These are phyloP conservation scores for Xylaria hypoxylon DNA, from an alignment of 2,329 filamentous ascomycete genomes.

Conservation along the genomic window DNA sequence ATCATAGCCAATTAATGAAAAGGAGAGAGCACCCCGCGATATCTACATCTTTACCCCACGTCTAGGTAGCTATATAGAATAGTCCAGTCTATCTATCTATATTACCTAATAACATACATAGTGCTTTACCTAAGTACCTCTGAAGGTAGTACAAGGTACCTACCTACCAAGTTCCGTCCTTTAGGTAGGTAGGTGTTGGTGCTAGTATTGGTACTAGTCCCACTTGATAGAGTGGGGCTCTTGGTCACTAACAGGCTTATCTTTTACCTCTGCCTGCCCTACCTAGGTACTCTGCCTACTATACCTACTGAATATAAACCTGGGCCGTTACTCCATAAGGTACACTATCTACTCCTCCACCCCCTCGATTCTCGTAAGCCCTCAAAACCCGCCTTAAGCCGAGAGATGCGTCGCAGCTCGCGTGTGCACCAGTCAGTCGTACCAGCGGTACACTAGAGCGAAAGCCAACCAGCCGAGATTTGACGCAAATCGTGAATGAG, in stretches of 20 bases:
- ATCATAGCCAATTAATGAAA: too few relatives aligned
- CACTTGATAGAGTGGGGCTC: too few relatives aligned
- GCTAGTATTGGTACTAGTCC: too few relatives aligned
- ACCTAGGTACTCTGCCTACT: background rate
- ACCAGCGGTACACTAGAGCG: slow-evolving; percentile 9
- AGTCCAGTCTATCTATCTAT: too few relatives aligned
- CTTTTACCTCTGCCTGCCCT: too few relatives aligned
- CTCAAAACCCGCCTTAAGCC: slow-evolving; percentile 53
- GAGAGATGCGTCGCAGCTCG: slow-evolving; percentile 40
- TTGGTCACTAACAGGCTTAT: too few relatives aligned
- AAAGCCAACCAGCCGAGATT: slow-evolving; percentile 4
- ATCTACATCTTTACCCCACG: slow-evolving; percentile 12
- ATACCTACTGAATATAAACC: slow-evolving; percentile 35
- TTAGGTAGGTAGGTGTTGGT: too few relatives aligned
- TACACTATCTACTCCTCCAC: slow-evolving; percentile 22
- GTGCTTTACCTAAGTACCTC: too few relatives aligned
- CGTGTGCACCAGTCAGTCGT: slow-evolving; percentile 15
- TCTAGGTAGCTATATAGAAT: too few relatives aligned
- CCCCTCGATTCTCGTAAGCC: slow-evolving; percentile 44
- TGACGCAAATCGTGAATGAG: slow-evolving; percentile 11
- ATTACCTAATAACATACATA: too few relatives aligned
- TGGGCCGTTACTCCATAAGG: slow-evolving; percentile 17
- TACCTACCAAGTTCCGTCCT: too few relatives aligned
- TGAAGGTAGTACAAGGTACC: too few relatives aligned
- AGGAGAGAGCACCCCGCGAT: slow-evolving; percentile 13